Conservation (phyloP, 2,329 filamentous ascomycete genomes). For the Ascochyta lentis region DNA sequence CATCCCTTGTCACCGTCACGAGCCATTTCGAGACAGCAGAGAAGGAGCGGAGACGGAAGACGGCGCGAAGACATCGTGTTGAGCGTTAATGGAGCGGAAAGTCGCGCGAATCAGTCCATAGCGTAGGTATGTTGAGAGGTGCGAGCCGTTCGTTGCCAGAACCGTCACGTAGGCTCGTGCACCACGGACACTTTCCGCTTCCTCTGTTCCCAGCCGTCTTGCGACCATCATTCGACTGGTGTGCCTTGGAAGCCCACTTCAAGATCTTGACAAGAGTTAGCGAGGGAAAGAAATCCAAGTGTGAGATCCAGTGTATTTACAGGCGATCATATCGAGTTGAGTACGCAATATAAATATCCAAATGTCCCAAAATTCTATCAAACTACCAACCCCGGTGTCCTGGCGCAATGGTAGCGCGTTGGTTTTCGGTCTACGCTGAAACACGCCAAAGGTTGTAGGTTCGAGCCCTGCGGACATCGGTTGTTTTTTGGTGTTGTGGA, state of each 20-base stretch:
- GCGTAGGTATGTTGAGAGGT: too few species aligned
- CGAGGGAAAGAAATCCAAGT: not conserved
- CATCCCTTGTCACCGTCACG: not conserved
- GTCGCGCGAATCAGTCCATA: not conserved
- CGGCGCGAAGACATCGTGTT: not conserved
- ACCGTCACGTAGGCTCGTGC: not conserved
- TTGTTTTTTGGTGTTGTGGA: not conserved
- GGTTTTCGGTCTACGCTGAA: conserved; percentile 25
- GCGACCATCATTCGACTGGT: not conserved
- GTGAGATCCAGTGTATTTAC: not conserved
- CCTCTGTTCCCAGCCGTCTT: not conserved
- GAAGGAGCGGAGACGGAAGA: not conserved
- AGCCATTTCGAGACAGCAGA: not conserved
- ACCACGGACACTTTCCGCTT: not conserved
- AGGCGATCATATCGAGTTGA: not conserved
- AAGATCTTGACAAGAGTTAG: not conserved
- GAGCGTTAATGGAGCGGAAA: not conserved
- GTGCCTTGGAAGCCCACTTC: not conserved
- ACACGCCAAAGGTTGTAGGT: conserved; percentile 28
- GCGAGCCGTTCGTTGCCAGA: not conserved
- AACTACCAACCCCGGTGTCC: conserved; percentile 12
- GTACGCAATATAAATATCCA: not conserved
- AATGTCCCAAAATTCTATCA: not conserved
- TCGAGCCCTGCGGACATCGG: conserved; percentile 23
- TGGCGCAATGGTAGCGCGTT: conserved; percentile 32